Evolutionary conservation across 768 basidiomycete genomes (phyloP), one percentile per base, ranked within the genome.

Genomic region (Chiua virens): DNA sequence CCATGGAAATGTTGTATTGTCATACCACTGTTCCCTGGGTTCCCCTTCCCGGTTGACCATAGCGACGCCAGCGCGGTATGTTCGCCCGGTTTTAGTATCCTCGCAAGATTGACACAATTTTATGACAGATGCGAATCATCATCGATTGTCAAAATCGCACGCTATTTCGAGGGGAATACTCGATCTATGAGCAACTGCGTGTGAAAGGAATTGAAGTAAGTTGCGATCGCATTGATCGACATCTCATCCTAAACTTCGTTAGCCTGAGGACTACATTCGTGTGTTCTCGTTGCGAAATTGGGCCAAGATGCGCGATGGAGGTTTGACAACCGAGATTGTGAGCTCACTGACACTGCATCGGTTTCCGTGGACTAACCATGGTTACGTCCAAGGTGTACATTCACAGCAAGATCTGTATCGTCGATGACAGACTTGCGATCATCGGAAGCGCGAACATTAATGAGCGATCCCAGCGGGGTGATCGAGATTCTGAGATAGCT

Each of bases 391-490:
- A 89, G 83, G 85, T 96, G 20, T 95, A 97, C 70, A 91, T 96
- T 54, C 93, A 96, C 64, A 89, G 40, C 25, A 60, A 74, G 57
- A 47, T 77, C 18, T 87, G 86, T 59, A 85, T 98, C 48, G 94
- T 98, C 5, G 97, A 99, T 66, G 96, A 99, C 66, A 85, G 97
- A 46, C 74, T 94, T 50, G 93, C 83, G 28, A 93, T 97, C 63
- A 97, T 97, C 56, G 93, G 93, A 15, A 94, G 92, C 48, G 96
- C 96, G 17, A 98, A 97, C 67, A 93, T 99, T 74, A 98, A 99
- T 64, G 97, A 99, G 66, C 84, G 97, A 34, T 96, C 92, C 14
- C 91, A 92, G 64, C 80, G 92, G 25, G 97, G 97, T 21, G 96
- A 99, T 67, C 86, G 97, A 25, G 97, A 99, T 69, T 98, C 96